A percentile compares a stretch with the other conserved stretches of the same genome.
These are phyloP conservation scores for Osmanthus fragrans DNA, from an alignment of 257 asterid genomes.

Conservation along the genomic window DNA sequence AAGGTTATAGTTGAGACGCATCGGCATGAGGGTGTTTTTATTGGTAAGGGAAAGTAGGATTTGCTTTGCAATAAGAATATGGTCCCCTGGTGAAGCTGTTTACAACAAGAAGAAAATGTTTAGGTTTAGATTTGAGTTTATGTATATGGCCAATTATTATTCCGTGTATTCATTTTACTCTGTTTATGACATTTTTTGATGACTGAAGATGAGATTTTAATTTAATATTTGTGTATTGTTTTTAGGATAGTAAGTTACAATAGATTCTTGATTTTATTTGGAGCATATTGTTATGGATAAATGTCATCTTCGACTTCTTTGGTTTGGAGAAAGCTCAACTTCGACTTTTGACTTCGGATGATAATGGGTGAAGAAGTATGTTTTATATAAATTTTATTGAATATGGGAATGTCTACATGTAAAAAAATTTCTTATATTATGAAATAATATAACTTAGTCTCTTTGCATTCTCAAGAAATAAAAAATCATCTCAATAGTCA, in stretches of 20 bases:
- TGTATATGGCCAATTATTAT: background rate
- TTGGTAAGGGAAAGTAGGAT: constrained; percentile 89
- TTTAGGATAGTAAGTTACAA: background rate
- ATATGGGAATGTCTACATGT: no score
- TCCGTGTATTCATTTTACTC: background rate
- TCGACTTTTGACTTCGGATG: no score
- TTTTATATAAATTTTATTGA: no score
- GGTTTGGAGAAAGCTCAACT: no score
- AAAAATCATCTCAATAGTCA: no score
- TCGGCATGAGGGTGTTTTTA: constrained; percentile 81
- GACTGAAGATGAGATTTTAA: background rate
- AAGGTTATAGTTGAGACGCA: constrained; percentile 87
- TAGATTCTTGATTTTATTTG: background rate
- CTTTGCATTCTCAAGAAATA: no score
- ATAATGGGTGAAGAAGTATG: no score
- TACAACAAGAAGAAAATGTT: constrained; percentile 79
- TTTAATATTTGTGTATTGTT: background rate
- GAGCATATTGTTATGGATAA: background rate
- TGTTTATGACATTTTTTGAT: background rate
- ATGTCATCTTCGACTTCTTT: background rate
- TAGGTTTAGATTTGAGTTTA: constrained; percentile 42
- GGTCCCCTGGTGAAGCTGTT: constrained; percentile 87
- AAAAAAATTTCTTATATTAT: no score
- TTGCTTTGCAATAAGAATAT: constrained; percentile 85
- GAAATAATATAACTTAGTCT: no score